These are phyloP conservation scores for Colletotrichum noveboracense DNA, from an alignment of 2,329 filamentous ascomycete genomes.

Conservation along the genomic window DNA sequence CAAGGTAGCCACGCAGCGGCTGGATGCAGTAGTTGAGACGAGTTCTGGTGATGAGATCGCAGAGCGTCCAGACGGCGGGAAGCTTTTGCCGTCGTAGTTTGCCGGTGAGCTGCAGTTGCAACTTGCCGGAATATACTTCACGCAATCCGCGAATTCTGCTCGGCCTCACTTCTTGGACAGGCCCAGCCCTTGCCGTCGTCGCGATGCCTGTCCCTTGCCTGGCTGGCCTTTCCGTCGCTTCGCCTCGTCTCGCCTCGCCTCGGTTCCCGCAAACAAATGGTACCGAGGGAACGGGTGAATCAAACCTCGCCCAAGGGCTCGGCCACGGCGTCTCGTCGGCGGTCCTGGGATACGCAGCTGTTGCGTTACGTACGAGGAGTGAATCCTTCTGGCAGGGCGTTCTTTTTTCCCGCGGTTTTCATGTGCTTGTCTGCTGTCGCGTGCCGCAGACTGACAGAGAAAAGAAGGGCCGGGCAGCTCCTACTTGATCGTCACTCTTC, in stretches of 20 bases:
- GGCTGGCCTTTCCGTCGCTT: background rate
- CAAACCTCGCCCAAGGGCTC: constrained; percentile 1
- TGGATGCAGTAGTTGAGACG: background rate
- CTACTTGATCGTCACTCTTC: background rate
- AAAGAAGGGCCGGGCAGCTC: background rate
- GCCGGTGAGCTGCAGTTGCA: background rate
- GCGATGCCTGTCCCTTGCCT: background rate
- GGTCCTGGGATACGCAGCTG: background rate
- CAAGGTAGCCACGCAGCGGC: background rate
- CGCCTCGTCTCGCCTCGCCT: constrained; percentile 14
- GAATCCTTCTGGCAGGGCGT: background rate
- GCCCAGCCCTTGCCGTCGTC: background rate
- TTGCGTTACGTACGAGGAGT: background rate
- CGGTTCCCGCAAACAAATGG: background rate
- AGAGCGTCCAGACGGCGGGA: background rate
- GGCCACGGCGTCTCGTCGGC: constrained; percentile 12
- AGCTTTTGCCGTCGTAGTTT: background rate
- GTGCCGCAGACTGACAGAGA: background rate
- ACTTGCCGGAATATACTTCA: background rate
- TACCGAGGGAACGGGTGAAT: constrained; percentile 12
- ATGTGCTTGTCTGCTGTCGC: background rate
- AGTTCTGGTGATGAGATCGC: background rate
- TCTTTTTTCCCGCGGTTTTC: background rate
- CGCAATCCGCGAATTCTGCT: background rate
- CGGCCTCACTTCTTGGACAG: background rate